Evolutionary conservation across 257 asterid species (phyloP), one percentile per base, ranked within the genome.

Genomic region (Haberlea rhodopensis): DNA sequence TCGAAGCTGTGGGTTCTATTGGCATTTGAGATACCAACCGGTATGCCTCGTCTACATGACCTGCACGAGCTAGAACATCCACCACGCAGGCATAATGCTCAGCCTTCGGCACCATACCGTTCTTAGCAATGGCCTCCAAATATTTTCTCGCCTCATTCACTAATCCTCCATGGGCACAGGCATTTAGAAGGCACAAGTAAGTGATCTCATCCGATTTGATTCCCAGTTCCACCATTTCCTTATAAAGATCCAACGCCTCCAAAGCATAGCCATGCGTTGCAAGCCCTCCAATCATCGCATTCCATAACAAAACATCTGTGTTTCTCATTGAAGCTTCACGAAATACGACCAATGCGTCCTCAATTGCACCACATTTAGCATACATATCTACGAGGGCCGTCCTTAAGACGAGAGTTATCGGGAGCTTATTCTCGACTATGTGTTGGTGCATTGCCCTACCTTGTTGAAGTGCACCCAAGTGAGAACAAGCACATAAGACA

Each of bases 81-180:
- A 90, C 74, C 88, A 90, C 72, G 79, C 97, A 85, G 32, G 95
- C 91, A 48, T 83, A 85, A 32, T 90, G 97, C 63, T 90, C 90
- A 23, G 32, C 65, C 78, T 83, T 87, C 16, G 86, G 82, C 45
- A 58, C 73, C 91, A 75, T 80, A 2, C 87, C 85, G 0, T 83
- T 48, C 37, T 56, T 74, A 9, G 71, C 28, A 49, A 90, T 83
- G 9, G 71, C 68, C 27, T 74, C 65, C 20, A 85, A 85, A 68
- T 75, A 82, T 45, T 61, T 11, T 84, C 88, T 59, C 18, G 88
- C 97, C 63, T 85, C 89, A 34, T 76, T 55, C 27, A 87, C 94
- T 21, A 83, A 66, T 9, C 97, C 91, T 55, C 95, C 88, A 65
- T 90, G 95, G 22, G 94, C 88, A 71, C 95, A 90, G 48, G 91